Conservation (phyloP, 1,284 basidiomycete genomes). For the Rugiboletus extremiorientalis region DNA sequence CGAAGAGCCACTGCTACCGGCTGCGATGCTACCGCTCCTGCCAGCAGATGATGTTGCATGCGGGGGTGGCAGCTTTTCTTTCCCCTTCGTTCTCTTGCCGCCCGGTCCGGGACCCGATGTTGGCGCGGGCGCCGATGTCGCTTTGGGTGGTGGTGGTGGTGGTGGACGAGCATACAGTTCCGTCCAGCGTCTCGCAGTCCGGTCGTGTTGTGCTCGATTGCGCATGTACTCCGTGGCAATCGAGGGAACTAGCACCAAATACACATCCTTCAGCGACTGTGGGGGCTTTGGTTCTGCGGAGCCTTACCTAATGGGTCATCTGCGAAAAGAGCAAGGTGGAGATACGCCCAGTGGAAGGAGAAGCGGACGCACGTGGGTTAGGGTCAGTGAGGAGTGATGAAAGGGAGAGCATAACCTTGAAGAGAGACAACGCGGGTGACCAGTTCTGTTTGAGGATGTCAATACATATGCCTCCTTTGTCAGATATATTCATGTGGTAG, state of each 20-base stretch:
- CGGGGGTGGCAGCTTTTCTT: conserved; percentile 28
- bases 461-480: conserved; percentile 70
- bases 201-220: conserved; percentile 60
- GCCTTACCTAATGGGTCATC: conserved; percentile 68
- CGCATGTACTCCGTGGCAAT: conserved; percentile 71
- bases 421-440: conserved; percentile 88
- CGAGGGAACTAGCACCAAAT: conserved; percentile 52
- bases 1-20: conserved; percentile 11
- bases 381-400: conserved; percentile 88
- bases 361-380: conserved; percentile 67
- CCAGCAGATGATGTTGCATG: conserved; percentile 6
- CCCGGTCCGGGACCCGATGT: conserved; percentile 6
- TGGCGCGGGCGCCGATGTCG: background rate
- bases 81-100: conserved; percentile 41
- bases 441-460: conserved; percentile 88
- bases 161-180: conserved; percentile 46
- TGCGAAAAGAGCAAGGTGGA: conserved; percentile 29
- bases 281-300: background rate
- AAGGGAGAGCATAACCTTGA: conserved; percentile 88
- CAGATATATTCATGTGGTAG: conserved; percentile 92
- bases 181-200: conserved; percentile 52
- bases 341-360: background rate
- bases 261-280: background rate
- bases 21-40: background rate
- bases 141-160: conserved; percentile 8